Conservation (phyloP, 768 basidiomycete species). For the Chalciporus chontae region DNA sequence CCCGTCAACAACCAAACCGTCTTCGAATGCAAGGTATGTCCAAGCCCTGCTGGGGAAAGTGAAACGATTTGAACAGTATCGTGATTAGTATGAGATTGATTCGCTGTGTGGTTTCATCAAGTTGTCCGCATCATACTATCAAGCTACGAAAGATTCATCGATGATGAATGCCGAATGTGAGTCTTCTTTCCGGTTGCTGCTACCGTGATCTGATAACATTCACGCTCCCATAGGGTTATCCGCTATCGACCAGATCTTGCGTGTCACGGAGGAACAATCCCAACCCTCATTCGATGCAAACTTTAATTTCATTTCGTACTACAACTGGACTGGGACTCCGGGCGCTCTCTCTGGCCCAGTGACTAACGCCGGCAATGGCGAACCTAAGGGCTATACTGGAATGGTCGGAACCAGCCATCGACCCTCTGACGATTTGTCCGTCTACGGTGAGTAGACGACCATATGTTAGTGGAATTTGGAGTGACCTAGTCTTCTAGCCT, state of each 20-base stretch:
- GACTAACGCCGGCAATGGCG: conserved; percentile 66
- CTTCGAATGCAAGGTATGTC: conserved; percentile 74
- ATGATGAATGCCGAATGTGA: conserved; percentile 70
- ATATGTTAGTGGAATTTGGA: not conserved
- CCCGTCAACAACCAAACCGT: conserved; percentile 68
- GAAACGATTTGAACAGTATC: not conserved
- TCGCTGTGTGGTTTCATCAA: conserved; percentile 78
- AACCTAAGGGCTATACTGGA: conserved; percentile 73
- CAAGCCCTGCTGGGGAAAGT: not conserved
- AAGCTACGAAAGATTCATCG: conserved; percentile 65
- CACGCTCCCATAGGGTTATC: conserved; percentile 46
- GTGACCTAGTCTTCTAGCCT: conserved; percentile 44
- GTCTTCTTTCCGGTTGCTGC: conserved; percentile 15
- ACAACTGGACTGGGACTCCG: conserved; percentile 75
- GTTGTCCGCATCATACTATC: conserved; percentile 68
- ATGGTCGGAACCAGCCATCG: conserved; percentile 73
- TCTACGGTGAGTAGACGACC: conserved; percentile 47
- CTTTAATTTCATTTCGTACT: conserved; percentile 74
- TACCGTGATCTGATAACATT: not conserved
- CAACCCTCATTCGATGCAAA: conserved; percentile 64
- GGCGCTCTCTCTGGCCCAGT: conserved; percentile 60
- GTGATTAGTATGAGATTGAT: conserved; percentile 67
- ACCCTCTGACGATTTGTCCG: conserved; percentile 71
- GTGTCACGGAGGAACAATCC: conserved; percentile 74
- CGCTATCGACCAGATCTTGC: conserved; percentile 70